phyloP scores from a whole-genome alignment of 805 yeast genomes.

The Wickerhamomyces queroliae region DNA sequence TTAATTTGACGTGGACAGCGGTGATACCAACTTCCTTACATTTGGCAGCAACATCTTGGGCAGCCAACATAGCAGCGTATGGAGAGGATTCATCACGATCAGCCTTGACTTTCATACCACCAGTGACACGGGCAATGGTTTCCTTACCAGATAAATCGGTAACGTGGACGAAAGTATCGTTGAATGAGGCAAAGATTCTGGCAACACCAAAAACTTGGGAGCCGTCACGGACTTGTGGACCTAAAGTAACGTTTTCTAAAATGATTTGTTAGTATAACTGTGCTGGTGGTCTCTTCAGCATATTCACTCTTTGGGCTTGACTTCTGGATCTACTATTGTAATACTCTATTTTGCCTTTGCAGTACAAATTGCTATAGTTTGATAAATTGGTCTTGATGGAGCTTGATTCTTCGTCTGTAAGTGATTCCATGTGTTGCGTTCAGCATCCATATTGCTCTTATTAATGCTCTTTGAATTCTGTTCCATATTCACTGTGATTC shows the following conservation, averaged over 20 bases:
- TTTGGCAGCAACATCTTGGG: slow-evolving; percentile 98
- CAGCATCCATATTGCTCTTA: no score
- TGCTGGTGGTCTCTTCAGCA: neutral
- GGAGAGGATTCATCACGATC: slow-evolving; percentile 99
- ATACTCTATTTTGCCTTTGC: no score
- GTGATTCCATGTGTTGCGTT: no score
- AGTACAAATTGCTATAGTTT: no score
- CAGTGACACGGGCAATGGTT: slow-evolving; percentile 99
- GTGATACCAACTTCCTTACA: slow-evolving; percentile 99
- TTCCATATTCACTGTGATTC: no score
- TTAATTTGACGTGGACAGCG: slow-evolving; percentile 98
- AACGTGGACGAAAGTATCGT: slow-evolving; percentile 99
- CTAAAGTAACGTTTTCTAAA: slow-evolving; percentile 55
- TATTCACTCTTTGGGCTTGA: neutral
- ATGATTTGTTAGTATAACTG: slow-evolving; percentile 17
- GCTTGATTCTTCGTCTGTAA: no score
- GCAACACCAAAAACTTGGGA: slow-evolving; percentile 99
- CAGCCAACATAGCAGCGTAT: slow-evolving; percentile 99
- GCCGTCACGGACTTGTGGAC: slow-evolving; percentile 92
- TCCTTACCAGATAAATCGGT: slow-evolving; percentile 99
- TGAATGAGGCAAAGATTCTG: slow-evolving; percentile 99
- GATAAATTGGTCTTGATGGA: no score
- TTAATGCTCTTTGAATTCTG: no score
- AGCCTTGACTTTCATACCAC: slow-evolving; percentile 99
- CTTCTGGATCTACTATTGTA: no score